Base-by-base conservation (phyloP, 257 asterid species). In the Agastache rugosa region DNA sequence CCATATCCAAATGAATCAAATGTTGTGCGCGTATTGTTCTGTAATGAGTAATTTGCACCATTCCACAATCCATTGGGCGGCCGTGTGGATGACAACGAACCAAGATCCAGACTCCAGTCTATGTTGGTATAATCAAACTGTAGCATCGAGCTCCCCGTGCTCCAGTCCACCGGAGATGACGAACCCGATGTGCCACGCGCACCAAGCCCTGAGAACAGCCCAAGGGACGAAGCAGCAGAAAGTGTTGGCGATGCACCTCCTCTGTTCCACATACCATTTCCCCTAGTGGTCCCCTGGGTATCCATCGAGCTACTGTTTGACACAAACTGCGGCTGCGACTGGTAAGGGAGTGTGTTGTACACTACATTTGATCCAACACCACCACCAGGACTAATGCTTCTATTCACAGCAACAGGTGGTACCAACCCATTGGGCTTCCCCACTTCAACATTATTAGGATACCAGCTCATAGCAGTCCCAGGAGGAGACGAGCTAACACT, bases 211-310 rank as follows among this genome's bases (percentile, higher is more conserved):
- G 90, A 81, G 63, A 86, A 88, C 2, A 88, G 91, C 14, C 94
- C 94, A 31, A 88, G 91, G 45, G 88, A 84, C 2, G 94, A 88
- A 64, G 94, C 94, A 0, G 86, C 86, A n/a, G 88, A 75, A 19
- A 88, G 78, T 17, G 89, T 72, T 23, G 86, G 85, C 0, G 88
- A 77, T 5, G 78, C 64, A 48, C 81, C 77, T 17, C 83, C 87
- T 75, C 87, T 79, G 71, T 41, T 81, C 91, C 93, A 84, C 77
- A 50, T 61, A 17, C 83, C 79, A 54, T 82, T 87, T 12, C 83
- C 83, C 60, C 80, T 64, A n/a, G 45, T 67, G 8, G 68, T 37
- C 34, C 71, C 79, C 39, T 56, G 79, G 27, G 87, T 17, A 62
- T 85, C 88, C 22, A 80, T 50, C 8, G 85, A 55, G 82, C 82